Evolutionary conservation across 495 filamentous ascomycete species (phyloP), one percentile per base, ranked within the genome.

Genomic region (Penicillium tannophilum): DNA sequence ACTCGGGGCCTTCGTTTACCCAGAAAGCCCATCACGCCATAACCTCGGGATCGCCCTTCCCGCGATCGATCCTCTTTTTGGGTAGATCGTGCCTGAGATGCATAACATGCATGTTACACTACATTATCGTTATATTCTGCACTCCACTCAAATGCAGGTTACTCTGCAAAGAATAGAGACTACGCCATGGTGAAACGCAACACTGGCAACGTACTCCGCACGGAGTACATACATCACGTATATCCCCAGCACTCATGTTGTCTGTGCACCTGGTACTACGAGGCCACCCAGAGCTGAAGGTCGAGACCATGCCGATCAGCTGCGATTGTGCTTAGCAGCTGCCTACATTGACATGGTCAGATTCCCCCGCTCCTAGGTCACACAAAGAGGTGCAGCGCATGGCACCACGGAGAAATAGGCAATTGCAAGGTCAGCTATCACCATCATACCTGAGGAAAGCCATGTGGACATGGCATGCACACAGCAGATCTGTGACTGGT

Each of bases 41-140:
- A n/a, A 57, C 36, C 63, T 63, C 63, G 63, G 65, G 60, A 68
- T 65, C 63, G 47, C 41, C 65, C 55, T 60, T 60, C 54, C 61
- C 61, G 31, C 48, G 58, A 60, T 61, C 51, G 58, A 61, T 56
- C 55, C 51, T 31, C 39, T 59, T 62, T 28, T 30, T n/a, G 33
- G 24, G 52, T 54, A 33, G 59, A 68, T 63, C 63, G 56, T 54
- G 52, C 46, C 52, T 55, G 58, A 45, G 20, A 58, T 59, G 58
- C 60, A 63, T 33, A 65, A 53, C 63, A 65, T 65, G 24, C 52
- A 48, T 7, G 63, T 62, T 62, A 62, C 62, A 64, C 59, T 6
- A 36, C 28, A 53, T 59, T 24, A 41, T 35, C 30, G 4, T 44
- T 55, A 43, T 12, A 28, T 42, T 16, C 56, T 51, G 41, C 56